phyloP scores from a whole-genome alignment of 129 eudicot genomes.

The Scalesia atractyloides region DNA sequence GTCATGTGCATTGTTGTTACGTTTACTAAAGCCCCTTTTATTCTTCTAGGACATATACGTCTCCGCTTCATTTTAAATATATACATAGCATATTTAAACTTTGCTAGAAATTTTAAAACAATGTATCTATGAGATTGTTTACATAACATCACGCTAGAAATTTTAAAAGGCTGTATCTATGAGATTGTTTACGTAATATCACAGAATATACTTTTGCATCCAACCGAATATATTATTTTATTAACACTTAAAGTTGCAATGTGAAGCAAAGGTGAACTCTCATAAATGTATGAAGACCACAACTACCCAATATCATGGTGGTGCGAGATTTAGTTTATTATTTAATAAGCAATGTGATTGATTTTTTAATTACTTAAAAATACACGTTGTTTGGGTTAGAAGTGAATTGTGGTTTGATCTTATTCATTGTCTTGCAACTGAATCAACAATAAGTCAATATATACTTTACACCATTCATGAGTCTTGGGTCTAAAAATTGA shows the following conservation, averaged over 20 bases:
- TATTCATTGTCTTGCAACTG: background rate
- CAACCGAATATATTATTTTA: background rate
- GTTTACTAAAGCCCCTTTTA: too few relatives aligned
- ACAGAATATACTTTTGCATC: background rate
- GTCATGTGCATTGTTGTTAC: too few relatives aligned
- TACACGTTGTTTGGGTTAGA: constrained; percentile 23
- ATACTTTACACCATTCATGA: too few relatives aligned
- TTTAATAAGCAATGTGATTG: constrained; percentile 14
- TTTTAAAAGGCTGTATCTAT: background rate
- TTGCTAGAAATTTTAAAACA: background rate
- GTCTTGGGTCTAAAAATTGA: too few relatives aligned
- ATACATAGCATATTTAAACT: background rate
- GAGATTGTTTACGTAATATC: background rate
- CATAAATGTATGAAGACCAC: constrained; percentile 16
- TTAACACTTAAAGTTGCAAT: constrained; percentile 1
- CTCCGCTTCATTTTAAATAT: too few relatives aligned
- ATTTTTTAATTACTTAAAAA: background rate
- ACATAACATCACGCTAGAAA: too few relatives aligned
- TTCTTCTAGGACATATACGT: too few relatives aligned
- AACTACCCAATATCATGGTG: constrained; percentile 21
- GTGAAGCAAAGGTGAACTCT: constrained; percentile 27
- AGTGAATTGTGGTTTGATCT: background rate
- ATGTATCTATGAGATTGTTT: background rate
- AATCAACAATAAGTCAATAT: background rate
- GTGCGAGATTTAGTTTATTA: constrained; percentile 16